Base-by-base conservation (phyloP, 805 yeast species). In the Metschnikowia shivogae region DNA sequence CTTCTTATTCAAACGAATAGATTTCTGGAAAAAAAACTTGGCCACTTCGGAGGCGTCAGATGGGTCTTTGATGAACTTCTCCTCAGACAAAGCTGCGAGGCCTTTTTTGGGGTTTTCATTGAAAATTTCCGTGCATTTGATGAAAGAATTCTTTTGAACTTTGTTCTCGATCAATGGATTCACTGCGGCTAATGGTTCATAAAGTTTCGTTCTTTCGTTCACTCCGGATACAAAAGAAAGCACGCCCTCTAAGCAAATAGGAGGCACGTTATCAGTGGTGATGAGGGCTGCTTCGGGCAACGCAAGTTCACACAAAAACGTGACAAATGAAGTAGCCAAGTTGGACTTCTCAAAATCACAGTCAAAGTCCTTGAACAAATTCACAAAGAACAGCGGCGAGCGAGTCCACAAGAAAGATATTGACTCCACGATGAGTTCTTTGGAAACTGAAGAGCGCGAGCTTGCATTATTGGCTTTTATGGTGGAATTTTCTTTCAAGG, bases 341-440 rank as follows among this genome's bases (percentile, higher is more conserved):
- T 93, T 97, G 1, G 84, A 75, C 53, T 92, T 80, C 48, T 89
- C 95, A 52, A 89, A 82, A 59, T 89, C 92, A 64, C 98, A 92
- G 62, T 93, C 99, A 61, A 82, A 93, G 45, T 82, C 83, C 44
- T 86, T 82, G 61, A 86, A 93, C 30, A 90, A 63, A 36, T 81
- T 77, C 11, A 89, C 78, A 62, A 89, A 89, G 46, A 88, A 82
- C 3, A 77, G 68, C 1, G 96, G 92, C 0, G 87, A 80, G 46
- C 96, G 76, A 5, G 84, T 77, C 95, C 95, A 86, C 26, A 86
- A 65, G 39, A 84, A 80, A 3, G 96, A 86, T 2, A 92, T 66
- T 10, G 90, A 82, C 64, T 93, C 99, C 34, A 90, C 77, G 53
- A 93, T 72, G 48, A 87, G 73, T 60, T 93, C 99, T 53, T 92